A percentile compares a stretch with the other conserved stretches of the same genome.
Evolutionary conservation across 129 eudicot species (phyloP).

Genomic region (Artemisia argyi): DNA sequence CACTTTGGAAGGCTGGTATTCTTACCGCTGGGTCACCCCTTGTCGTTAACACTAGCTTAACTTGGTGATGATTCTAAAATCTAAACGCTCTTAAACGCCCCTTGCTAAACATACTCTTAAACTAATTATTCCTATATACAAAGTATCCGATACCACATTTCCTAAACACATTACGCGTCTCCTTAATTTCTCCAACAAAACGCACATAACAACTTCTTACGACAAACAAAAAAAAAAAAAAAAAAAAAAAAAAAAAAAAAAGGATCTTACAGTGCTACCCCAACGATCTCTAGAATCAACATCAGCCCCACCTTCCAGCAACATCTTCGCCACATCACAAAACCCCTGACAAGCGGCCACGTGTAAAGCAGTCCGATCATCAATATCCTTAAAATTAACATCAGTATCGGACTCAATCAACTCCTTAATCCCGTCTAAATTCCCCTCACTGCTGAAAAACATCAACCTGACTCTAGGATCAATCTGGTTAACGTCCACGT

Average conservation of each 20-base stretch:
- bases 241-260: background rate
- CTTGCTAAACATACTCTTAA: too few relatives aligned
- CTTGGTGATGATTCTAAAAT: too few relatives aligned
- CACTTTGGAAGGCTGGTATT: too few relatives aligned
- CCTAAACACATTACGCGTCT: too few relatives aligned
- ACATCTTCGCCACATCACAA: conserved; percentile 59
- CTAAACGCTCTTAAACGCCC: too few relatives aligned
- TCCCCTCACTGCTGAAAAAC: conserved; percentile 77
- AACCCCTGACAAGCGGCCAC: conserved; percentile 92
- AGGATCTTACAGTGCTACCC: conserved; percentile 83
- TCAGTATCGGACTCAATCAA: conserved; percentile 59
- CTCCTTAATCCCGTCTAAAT: conserved; percentile 77
- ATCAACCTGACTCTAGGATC: conserved; percentile 78
- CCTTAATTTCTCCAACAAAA: too few relatives aligned
- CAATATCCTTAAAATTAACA: conserved; percentile 83
- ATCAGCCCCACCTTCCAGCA: conserved; percentile 61
- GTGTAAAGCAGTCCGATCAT: conserved; percentile 85
- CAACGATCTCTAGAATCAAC: conserved; percentile 84
- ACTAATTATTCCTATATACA: too few relatives aligned
- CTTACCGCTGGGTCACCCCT: too few relatives aligned
- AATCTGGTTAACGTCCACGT: conserved; percentile 44
- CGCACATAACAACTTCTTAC: too few relatives aligned
- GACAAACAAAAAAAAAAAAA: background rate
- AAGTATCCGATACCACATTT: too few relatives aligned
- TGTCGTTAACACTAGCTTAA: too few relatives aligned